Conservation (phyloP, 1,284 basidiomycete genomes). For the Sporisorium exsertum region DNA sequence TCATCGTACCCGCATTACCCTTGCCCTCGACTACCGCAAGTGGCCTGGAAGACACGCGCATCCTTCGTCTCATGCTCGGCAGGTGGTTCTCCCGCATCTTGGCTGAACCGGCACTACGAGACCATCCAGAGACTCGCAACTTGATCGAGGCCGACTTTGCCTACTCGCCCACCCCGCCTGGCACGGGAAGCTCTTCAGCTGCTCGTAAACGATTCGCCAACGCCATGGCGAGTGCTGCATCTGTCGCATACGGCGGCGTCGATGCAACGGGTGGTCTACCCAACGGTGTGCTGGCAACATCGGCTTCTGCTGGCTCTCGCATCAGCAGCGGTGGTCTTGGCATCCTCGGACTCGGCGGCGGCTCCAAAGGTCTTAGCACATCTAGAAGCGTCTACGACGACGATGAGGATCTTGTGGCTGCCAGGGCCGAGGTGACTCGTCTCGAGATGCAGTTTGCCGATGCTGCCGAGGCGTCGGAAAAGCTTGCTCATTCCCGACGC, state of each 20-base stretch:
- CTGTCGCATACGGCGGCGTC: conserved; percentile 46
- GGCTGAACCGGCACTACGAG: conserved; percentile 44
- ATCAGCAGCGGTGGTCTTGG: conserved; percentile 38
- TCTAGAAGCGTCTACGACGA: conserved; percentile 58
- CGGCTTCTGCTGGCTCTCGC: conserved; percentile 37
- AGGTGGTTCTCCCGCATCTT: conserved; percentile 59
- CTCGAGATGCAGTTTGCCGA: conserved; percentile 62
- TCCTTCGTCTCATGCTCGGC: conserved; percentile 52
- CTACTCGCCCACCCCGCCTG: conserved; percentile 56
- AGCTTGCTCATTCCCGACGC: conserved; percentile 44
- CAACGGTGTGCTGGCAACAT: conserved; percentile 55
- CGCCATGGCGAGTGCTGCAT: conserved; percentile 52
- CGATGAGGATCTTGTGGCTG: conserved; percentile 59
- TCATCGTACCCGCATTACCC: conserved; percentile 58
- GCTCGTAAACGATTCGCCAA: conserved; percentile 55
- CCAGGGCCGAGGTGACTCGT: conserved; percentile 59
- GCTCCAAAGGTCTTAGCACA: conserved; percentile 47
- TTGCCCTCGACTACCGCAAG: conserved; percentile 50
- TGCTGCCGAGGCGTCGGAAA: conserved; percentile 52
- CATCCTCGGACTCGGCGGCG: conserved; percentile 44
- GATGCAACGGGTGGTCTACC: conserved; percentile 50
- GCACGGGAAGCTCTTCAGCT: conserved; percentile 43
- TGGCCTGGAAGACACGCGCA: conserved; percentile 52
- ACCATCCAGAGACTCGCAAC: conserved; percentile 58
- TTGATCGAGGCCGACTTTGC: conserved; percentile 65